These are phyloP conservation scores for Neobulgaria alba DNA, from an alignment of 2,329 filamentous ascomycete species.

Conservation along the genomic window DNA sequence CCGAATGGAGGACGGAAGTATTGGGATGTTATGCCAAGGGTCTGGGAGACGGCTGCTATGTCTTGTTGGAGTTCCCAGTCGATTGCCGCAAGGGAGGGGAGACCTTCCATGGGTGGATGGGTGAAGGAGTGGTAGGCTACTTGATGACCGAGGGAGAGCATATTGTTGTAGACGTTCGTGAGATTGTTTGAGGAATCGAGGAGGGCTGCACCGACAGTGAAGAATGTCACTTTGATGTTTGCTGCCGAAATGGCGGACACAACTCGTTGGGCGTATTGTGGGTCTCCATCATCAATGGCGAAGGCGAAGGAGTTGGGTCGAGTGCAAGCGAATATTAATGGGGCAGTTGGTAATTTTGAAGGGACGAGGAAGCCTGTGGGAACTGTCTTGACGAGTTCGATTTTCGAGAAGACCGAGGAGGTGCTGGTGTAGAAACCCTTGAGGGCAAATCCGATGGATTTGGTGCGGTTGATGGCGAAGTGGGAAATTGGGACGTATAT, in stretches of 20 bases:
- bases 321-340: constrained; percentile 54
- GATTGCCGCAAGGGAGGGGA: constrained; percentile 42
- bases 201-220: constrained; percentile 57
- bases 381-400: constrained; percentile 51
- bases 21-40: constrained; percentile 32
- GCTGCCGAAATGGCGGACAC: constrained; percentile 53
- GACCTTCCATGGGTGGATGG: constrained; percentile 57
- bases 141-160: constrained; percentile 55
- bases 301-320: constrained; percentile 64
- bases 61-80: constrained; percentile 55
- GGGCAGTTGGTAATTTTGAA: constrained; percentile 51
- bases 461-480: constrained; percentile 51
- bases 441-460: constrained; percentile 50
- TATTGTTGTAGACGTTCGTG: constrained; percentile 54
- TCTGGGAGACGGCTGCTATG: constrained; percentile 37
- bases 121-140: constrained; percentile 61
- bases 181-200: constrained; percentile 51
- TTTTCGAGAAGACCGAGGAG: constrained; percentile 41
- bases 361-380: constrained; percentile 45
- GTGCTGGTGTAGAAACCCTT: constrained; percentile 53
- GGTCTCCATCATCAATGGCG: constrained; percentile 62
- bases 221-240: constrained; percentile 59
- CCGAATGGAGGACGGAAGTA: constrained; percentile 67
- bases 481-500: constrained; percentile 61
- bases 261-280: constrained; percentile 48